phyloP scores from a whole-genome alignment of 805 yeast genomes.

The Hanseniaspora singularis region DNA sequence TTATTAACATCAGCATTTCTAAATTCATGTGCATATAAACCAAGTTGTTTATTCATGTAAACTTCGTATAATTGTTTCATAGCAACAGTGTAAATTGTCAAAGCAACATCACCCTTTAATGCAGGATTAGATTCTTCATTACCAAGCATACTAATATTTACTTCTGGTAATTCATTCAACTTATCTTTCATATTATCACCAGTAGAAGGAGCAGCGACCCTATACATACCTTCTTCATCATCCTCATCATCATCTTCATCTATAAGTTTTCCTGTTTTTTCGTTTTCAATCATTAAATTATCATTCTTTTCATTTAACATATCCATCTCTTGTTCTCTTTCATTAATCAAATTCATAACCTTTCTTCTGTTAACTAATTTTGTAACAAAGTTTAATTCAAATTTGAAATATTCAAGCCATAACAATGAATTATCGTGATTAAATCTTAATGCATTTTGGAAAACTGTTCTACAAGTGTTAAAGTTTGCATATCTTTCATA shows the following conservation, averaged over 20 bases:
- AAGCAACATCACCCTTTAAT: conserved; percentile 57
- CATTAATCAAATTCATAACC: conserved; percentile 65
- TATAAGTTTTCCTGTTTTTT: conserved; percentile 18
- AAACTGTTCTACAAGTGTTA: conserved; percentile 72
- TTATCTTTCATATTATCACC: conserved; percentile 49
- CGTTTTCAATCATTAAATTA: conserved; percentile 19
- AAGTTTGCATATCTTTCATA: conserved; percentile 80
- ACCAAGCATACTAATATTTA: conserved; percentile 75
- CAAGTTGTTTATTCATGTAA: conserved; percentile 26
- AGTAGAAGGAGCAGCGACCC: conserved; percentile 36
- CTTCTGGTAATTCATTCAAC: conserved; percentile 69
- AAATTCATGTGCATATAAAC: conserved; percentile 25
- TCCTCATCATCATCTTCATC: conserved; percentile 26
- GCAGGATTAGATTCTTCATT: conserved; percentile 76
- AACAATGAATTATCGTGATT: conserved; percentile 59
- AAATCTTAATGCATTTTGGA: conserved; percentile 76
- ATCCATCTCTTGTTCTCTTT: conserved; percentile 50
- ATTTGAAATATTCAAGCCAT: conserved; percentile 78
- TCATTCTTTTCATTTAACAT: conserved; percentile 30
- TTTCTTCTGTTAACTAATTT: conserved; percentile 74
- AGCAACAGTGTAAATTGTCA: conserved; percentile 58
- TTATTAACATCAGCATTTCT: conserved; percentile 26
- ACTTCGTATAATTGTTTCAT: conserved; percentile 35
- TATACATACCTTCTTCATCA: conserved; percentile 26
- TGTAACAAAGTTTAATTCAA: conserved; percentile 77